Evolutionary conservation across 2,329 filamentous ascomycete species (phyloP).

Genomic region (Aureobasidium sp.): DNA sequence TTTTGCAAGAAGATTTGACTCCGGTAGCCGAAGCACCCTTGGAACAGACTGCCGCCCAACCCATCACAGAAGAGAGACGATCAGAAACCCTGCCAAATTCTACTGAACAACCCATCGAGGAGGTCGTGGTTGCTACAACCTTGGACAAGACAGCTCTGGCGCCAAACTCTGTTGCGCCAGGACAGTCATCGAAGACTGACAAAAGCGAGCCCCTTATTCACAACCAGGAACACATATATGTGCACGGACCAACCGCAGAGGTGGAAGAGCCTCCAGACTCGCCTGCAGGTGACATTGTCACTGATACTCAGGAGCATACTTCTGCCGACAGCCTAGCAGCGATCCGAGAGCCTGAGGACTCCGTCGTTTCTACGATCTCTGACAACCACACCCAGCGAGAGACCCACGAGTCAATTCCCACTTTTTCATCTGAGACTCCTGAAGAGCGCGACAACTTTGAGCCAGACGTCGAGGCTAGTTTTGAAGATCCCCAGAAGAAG

Average conservation of each 20-base stretch:
- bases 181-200: not conserved
- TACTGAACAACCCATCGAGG: not conserved
- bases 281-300: not conserved
- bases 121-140: not conserved
- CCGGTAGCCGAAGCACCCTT: not conserved
- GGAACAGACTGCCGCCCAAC: not conserved
- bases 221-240: constrained; percentile 7
- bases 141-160: not conserved
- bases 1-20: not conserved
- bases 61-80: not conserved
- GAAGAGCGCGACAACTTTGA: constrained; percentile 1
- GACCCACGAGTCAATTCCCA: not conserved
- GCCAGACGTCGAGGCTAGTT: not conserved
- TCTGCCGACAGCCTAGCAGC: not conserved
- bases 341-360: not conserved
- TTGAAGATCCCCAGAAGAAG: constrained; percentile 27
- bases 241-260: not conserved
- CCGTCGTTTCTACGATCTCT: not conserved
- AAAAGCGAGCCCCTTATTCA: not conserved
- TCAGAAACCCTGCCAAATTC: not conserved
- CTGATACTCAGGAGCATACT: not conserved
- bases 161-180: not conserved
- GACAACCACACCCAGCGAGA: not conserved
- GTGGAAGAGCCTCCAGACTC: not conserved
- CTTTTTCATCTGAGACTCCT: not conserved